phyloP scores from a whole-genome alignment of 2,329 filamentous ascomycete species.

The Aspergillus vadensis region DNA sequence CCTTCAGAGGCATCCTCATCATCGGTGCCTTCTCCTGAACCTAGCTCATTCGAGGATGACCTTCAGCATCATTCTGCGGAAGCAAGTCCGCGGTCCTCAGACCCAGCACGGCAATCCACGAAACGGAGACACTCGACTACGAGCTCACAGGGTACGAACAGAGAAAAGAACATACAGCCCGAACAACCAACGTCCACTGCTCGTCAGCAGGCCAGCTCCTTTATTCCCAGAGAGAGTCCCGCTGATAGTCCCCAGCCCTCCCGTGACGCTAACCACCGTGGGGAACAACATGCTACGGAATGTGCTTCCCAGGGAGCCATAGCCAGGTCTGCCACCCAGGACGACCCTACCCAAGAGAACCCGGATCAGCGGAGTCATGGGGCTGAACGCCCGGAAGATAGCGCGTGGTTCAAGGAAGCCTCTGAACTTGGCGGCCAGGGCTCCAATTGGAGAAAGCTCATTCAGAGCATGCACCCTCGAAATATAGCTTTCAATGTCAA shows the following conservation, averaged over 20 bases:
- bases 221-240: not conserved
- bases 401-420: constrained; percentile 22
- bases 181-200: not conserved
- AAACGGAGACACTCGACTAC: not conserved
- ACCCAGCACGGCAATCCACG: not conserved
- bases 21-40: not conserved
- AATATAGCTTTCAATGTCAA: not conserved
- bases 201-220: not conserved
- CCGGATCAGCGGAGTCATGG: not conserved
- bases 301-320: not conserved
- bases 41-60: not conserved
- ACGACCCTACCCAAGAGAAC: not conserved
- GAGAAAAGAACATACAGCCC: not conserved
- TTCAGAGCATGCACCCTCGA: constrained; percentile 9
- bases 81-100: not conserved
- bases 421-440: constrained; percentile 22
- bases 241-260: not conserved
- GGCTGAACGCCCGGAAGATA: not conserved
- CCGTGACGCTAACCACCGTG: not conserved
- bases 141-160: not conserved
- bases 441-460: constrained; percentile 25
- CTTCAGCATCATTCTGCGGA: not conserved
- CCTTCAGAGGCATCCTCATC: not conserved
- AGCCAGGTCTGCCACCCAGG: not conserved
- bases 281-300: not conserved